These are phyloP conservation scores for Hyphodiscus sp. DNA, from an alignment of 2,329 filamentous ascomycete species.

Conservation along the genomic window DNA sequence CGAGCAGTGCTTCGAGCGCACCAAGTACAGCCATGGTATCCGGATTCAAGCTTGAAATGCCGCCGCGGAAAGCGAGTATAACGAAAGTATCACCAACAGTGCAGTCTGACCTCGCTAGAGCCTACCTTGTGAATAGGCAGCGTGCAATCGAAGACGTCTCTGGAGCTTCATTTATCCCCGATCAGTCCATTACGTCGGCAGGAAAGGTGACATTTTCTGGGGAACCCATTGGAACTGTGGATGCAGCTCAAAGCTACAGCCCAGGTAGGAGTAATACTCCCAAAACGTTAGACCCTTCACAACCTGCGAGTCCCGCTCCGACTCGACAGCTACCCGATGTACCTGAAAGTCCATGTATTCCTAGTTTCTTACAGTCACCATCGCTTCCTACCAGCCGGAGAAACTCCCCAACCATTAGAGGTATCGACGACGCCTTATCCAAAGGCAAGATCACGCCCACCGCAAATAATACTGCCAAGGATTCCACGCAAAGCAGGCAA, in stretches of 20 bases:
- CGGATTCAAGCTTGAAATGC: slow-evolving; percentile 8
- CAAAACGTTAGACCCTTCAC: neutral
- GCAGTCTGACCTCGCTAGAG: slow-evolving; percentile 5
- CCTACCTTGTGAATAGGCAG: neutral
- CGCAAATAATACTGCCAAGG: neutral
- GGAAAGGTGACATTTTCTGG: slow-evolving; percentile 1
- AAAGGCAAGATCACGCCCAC: neutral
- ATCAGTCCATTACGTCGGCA: neutral
- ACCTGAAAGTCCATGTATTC: neutral
- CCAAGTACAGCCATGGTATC: slow-evolving; percentile 7
- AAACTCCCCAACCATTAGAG: neutral
- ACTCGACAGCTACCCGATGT: slow-evolving; percentile 1
- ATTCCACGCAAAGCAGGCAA: slow-evolving; percentile 10
- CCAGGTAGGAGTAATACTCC: neutral
- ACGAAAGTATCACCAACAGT: slow-evolving; percentile 4
- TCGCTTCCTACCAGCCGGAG: neutral
- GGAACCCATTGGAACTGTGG: slow-evolving; percentile 2
- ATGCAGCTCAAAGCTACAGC: slow-evolving; percentile 8
- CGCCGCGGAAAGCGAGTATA: slow-evolving; percentile 16
- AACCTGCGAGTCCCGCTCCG: neutral
- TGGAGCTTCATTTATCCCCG: neutral
- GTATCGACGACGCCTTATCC: neutral
- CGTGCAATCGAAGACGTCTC: neutral
- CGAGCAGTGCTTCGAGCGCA: slow-evolving; percentile 16
- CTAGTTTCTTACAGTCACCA: neutral